Evolutionary conservation across 164 flowering plant species (phyloP).

Genomic region (Kingdonia uniflora): DNA sequence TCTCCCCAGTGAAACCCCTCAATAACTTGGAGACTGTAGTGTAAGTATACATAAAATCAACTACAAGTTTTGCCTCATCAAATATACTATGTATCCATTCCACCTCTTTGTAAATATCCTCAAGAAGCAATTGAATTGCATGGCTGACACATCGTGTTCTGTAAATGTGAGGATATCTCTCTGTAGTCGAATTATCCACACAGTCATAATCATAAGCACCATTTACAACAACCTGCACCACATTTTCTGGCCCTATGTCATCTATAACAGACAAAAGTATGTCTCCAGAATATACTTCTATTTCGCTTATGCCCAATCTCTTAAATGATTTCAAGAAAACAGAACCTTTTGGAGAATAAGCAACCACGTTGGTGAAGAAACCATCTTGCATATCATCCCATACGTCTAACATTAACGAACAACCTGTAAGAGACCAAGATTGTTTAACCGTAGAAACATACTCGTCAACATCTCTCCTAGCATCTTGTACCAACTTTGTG

Average conservation of each 20-base stretch:
- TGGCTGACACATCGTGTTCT: constrained; percentile 9
- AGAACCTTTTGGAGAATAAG: constrained; percentile 16
- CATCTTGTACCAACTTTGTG: constrained; percentile 11
- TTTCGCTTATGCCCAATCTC: neutral
- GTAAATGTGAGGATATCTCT: constrained; percentile 11
- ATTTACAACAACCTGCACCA: constrained; percentile 11
- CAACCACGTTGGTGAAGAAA: constrained; percentile 11
- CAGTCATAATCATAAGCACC: constrained; percentile 3
- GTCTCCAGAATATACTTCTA: constrained; percentile 4
- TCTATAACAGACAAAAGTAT: constrained; percentile 9
- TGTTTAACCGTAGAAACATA: constrained; percentile 13
- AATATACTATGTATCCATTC: constrained; percentile 11
- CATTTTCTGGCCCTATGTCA: constrained; percentile 13
- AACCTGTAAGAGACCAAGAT: constrained; percentile 16
- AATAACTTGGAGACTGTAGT: constrained; percentile 5
- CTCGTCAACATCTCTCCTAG: constrained; percentile 8
- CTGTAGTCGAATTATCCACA: constrained; percentile 4
- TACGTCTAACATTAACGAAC: constrained; percentile 13
- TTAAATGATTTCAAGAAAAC: constrained; percentile 12
- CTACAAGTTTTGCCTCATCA: constrained; percentile 7
- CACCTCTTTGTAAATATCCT: constrained; percentile 11
- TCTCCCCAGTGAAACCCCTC: constrained; percentile 6
- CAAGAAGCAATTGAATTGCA: constrained; percentile 12
- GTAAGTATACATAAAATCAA: constrained; percentile 8
- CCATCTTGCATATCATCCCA: constrained; percentile 3